Evolutionary conservation across 2,329 filamentous ascomycete species (phyloP).

Genomic region (Claviceps sp.): DNA sequence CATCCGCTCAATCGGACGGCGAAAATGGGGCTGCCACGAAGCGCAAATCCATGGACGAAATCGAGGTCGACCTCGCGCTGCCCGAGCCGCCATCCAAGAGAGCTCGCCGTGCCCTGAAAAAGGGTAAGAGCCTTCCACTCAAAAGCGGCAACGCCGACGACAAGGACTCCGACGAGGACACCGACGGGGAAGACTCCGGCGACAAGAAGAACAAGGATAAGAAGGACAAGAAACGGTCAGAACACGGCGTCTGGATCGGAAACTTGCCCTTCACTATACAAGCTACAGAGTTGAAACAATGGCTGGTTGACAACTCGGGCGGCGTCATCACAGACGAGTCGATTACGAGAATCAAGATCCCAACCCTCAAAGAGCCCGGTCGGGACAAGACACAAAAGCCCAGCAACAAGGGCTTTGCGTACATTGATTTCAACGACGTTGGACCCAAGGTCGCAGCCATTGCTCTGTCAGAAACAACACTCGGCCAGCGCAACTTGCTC

Average conservation of each 20-base stretch:
- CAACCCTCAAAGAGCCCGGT: constrained; percentile 41
- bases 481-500: constrained; percentile 65
- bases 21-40: constrained; percentile 29
- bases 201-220: constrained; percentile 26
- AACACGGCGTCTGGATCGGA: constrained; percentile 87
- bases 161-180: constrained; percentile 20
- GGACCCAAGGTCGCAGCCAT: constrained; percentile 64
- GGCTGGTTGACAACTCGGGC: constrained; percentile 61
- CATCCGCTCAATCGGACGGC: constrained; percentile 3
- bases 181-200: constrained; percentile 19
- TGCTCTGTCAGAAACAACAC: constrained; percentile 70
- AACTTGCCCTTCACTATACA: constrained; percentile 81
- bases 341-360: constrained; percentile 78
- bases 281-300: constrained; percentile 59
- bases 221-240: constrained; percentile 48
- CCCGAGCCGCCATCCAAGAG: constrained; percentile 95
- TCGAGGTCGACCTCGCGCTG: constrained; percentile 80
- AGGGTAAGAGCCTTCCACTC: constrained; percentile 48
- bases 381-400: constrained; percentile 20
- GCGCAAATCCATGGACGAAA: constrained; percentile 60
- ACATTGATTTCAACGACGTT: constrained; percentile 74
- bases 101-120: constrained; percentile 78
- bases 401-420: constrained; percentile 87
- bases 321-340: constrained; percentile 51
- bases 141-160: constrained; percentile 21